Evolutionary conservation across 768 basidiomycete species (phyloP).

Genomic region (Exsudoporus frostii): DNA sequence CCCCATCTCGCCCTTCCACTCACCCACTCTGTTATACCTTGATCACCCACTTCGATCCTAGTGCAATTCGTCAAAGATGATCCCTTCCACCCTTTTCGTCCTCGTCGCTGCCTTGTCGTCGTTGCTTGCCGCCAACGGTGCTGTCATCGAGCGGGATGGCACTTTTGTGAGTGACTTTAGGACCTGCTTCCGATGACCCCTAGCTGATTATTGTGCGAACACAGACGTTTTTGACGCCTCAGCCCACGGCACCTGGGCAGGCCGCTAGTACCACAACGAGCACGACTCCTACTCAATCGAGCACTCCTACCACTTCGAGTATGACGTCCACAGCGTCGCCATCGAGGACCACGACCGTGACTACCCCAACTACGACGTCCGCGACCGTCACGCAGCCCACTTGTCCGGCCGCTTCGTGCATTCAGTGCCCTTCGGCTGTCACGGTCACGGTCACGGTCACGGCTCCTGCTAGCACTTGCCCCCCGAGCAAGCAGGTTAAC

Average conservation of each 20-base stretch:
- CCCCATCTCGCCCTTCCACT: background rate
- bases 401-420: too few species aligned
- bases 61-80: background rate
- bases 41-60: background rate
- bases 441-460: too few species aligned
- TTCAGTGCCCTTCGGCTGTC: too few species aligned
- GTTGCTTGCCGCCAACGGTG: slow-evolving; percentile 15
- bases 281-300: background rate
- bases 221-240: slow-evolving; percentile 10
- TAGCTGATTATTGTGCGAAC: background rate
- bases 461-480: slow-evolving; percentile 1
- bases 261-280: background rate
- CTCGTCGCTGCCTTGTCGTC: slow-evolving; percentile 8
- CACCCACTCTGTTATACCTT: background rate
- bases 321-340: background rate
- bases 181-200: fast-evolving
- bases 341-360: background rate
- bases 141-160: slow-evolving; percentile 13
- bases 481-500: slow-evolving; percentile 20
- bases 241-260: slow-evolving; percentile 2
- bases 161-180: slow-evolving; percentile 10
- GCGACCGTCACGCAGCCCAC: too few species aligned
- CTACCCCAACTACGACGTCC: too few species aligned
- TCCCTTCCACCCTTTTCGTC: slow-evolving; percentile 8
- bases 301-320: background rate